phyloP scores from a whole-genome alignment of 108 stramenopile genomes.

The Stephanodiscus triporus region DNA sequence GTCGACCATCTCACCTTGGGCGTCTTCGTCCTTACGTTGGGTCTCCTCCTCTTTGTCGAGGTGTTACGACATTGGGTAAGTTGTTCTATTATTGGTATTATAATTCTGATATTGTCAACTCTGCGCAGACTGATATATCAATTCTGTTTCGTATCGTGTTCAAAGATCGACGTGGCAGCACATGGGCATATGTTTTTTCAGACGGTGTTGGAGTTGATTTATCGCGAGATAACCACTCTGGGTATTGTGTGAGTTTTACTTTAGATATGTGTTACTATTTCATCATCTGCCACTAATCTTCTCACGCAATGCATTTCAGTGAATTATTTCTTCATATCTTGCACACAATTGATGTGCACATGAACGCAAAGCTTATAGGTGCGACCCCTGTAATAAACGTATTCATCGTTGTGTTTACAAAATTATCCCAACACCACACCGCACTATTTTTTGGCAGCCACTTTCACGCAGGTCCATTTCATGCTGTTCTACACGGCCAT shows the following conservation, averaged over 20 bases:
- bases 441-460: constrained; percentile 16
- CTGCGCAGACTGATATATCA: too few relatives aligned
- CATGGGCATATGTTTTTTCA: constrained; percentile 70
- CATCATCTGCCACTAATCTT: background rate
- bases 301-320: background rate
- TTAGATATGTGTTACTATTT: too few relatives aligned
- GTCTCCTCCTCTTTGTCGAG: constrained; percentile 73
- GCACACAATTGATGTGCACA: constrained; percentile 56
- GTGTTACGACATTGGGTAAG: constrained; percentile 43
- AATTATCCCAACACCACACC: background rate
- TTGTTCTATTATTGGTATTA: too few relatives aligned
- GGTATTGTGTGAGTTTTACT: background rate
- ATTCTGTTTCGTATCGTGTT: too few relatives aligned
- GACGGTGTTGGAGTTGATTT: constrained; percentile 73
- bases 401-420: background rate
- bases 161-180: constrained; percentile 55
- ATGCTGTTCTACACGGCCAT: constrained; percentile 86
- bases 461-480: constrained; percentile 90
- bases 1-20: constrained; percentile 66
- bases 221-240: constrained; percentile 54
- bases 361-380: constrained; percentile 56
- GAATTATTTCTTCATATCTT: constrained; percentile 72
- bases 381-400: background rate
- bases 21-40: constrained; percentile 71
- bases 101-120: too few relatives aligned